Base-by-base conservation (phyloP, 1,284 basidiomycete species). In the Sphagnurus paluster region DNA sequence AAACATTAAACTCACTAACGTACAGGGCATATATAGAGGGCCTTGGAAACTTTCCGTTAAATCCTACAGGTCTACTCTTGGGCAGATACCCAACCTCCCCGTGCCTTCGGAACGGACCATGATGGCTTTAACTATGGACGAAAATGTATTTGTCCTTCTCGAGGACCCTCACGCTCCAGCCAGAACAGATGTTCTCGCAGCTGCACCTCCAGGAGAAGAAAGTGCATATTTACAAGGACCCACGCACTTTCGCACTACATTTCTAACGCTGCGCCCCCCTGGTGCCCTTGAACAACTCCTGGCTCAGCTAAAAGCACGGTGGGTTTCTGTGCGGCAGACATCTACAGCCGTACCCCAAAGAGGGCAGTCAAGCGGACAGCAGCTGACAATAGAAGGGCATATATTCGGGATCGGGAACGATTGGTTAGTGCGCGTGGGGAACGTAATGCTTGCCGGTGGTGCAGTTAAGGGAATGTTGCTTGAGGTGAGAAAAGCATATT, bases 401-500 rank as follows among this genome's bases (percentile, higher is more conserved):
- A 71, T 87, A 13, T 89, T 80, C 58, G 65, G 77, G 16, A 87
- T 90, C 43, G 87, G 88, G 1, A 82, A 70, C 36, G 87, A 90
- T 60, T 90, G 88, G 84, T 66, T 88, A 13, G 82, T 90, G n/a
- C 75, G 87, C 19, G 79, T 81, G 29, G 87, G 88, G 7, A 87
- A 87, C 61, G 87, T 90, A 16, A 74, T 80, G 42, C 67, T 88
- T 16, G 76, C 84, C 17, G 86, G 87, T 14, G 85, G 87, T 25
- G 77, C 77, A 4, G 71, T 85, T 2, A 87, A 82, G 58, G 88
- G 87, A 14, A 87, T 90, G 83, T 69, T 90, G 25, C 67, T 90
- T 14, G 87, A 90, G 80, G 87, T 86, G 35, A 68, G 60, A 14
- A 14, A 24, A 24, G 29, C 32, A 39, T 34, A 14, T 14, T n/a